Evolutionary conservation across 495 filamentous ascomycete genomes (phyloP).

Genomic region (Neurospora sp.): DNA sequence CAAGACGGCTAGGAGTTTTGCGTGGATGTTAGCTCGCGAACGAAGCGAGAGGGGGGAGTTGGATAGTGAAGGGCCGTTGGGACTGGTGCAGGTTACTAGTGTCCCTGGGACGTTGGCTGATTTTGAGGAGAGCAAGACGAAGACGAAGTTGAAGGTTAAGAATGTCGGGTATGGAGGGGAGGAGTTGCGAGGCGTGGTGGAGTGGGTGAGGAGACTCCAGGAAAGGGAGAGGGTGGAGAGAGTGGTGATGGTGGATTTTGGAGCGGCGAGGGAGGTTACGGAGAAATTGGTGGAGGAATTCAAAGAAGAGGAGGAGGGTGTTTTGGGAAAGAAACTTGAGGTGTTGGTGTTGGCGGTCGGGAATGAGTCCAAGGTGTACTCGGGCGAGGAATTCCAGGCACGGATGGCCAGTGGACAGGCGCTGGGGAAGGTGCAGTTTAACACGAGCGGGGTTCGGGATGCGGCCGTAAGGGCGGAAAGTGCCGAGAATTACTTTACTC

Average conservation of each 20-base stretch:
- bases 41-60: background rate
- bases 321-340: too few relatives aligned
- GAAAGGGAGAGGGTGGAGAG: background rate
- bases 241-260: conserved; percentile 2
- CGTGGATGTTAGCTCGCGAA: background rate
- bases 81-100: background rate
- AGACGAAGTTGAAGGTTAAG: background rate
- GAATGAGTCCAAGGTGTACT: background rate
- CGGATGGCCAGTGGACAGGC: background rate
- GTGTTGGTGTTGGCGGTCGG: conserved; percentile 1
- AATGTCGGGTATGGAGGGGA: background rate
- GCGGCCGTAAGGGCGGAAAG: too few relatives aligned
- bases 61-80: background rate
- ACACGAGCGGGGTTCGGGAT: background rate
- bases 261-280: background rate
- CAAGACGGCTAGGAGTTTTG: conserved; percentile 1
- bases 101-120: background rate
- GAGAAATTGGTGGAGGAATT: background rate
- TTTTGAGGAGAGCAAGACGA: background rate
- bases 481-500: too few relatives aligned
- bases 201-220: background rate
- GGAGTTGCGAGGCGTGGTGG: background rate
- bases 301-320: too few relatives aligned
- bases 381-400: background rate
- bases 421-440: background rate